Evolutionary conservation across 768 basidiomycete species (phyloP), one percentile per base, ranked within the genome.

Genomic region (Nevesoporus exiguus): DNA sequence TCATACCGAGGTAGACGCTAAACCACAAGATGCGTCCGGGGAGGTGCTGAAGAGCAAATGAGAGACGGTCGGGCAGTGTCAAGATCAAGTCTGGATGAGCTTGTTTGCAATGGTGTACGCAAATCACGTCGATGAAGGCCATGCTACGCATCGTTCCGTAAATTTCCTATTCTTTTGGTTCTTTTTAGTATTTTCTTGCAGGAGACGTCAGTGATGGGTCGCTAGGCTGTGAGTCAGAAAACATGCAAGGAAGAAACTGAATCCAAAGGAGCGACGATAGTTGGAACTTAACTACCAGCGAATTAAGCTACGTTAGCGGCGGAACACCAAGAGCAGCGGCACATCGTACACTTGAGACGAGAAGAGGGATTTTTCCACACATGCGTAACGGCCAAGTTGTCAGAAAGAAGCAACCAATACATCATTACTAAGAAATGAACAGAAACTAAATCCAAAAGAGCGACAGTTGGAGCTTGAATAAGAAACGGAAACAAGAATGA

Each of bases 11-110:
- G 41, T 33, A 21, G 40, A 56, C 44, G 27, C 24, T 47, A 42
- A 52, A 58, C 42, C 39, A 5, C 56, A 22, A 48, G 57, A 42
- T 37, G 33, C 19, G 25, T 39, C 41, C 50, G 36, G 57, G 41
- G 30, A 47, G 36, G n/a, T 22, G 40, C n/a, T 3, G n/a, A 39
- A 24, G 22, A 39, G 7, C 2, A 11, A 3, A 10, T 14, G 33
- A 33, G 33, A 29, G 41, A 29, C 17, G 40, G 25, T 29, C 30
- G 10, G 15, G 45, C 22, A 40, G 22, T 24, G 29, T 47, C 33
- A 33, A 40, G n/a, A n/a, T 33, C 27, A 37, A 25, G 21, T 24
- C 31, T n/a, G 17, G 30, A 48, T 7, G 37, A 46, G 25, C 43
- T 19, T n/a, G 27, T 52, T 54, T 3, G 34, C 21, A 24, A 37